Evolutionary conservation across 192 early-diverging fungal genomes (phyloP).

Genomic region (Obelidium mucronatum): DNA sequence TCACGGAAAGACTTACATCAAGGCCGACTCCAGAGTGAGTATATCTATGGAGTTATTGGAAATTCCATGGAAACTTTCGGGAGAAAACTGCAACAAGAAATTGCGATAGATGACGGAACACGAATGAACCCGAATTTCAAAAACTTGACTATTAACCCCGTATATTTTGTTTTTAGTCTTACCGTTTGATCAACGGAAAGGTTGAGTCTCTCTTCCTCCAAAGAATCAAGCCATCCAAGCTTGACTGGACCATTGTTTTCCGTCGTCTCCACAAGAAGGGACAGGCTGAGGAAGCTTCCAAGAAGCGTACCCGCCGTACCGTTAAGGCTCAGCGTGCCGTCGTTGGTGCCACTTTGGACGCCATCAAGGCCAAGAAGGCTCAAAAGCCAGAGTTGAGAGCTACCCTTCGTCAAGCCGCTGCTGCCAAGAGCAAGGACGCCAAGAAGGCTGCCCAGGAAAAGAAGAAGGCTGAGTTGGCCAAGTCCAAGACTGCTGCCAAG

Average conservation of each 20-base stretch:
- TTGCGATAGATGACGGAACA: no score
- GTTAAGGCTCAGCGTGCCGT: constrained; percentile 97
- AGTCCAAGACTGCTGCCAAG: constrained; percentile 58
- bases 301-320: constrained; percentile 94
- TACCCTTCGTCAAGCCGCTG: constrained; percentile 85
- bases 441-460: constrained; percentile 88
- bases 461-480: constrained; percentile 88
- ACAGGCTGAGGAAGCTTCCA: constrained; percentile 91
- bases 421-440: constrained; percentile 88
- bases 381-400: constrained; percentile 96
- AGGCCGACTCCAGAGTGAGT: constrained; percentile 86
- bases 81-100: no score
- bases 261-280: constrained; percentile 99
- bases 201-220: constrained; percentile 96
- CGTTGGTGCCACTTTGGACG: constrained; percentile 94
- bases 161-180: constrained; percentile 71
- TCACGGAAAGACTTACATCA: constrained; percentile 94
- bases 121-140: neutral
- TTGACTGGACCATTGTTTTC: constrained; percentile 96
- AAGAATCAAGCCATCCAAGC: constrained; percentile 96
- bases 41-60: no score
- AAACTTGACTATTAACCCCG: no score
- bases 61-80: no score
- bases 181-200: constrained; percentile 98
- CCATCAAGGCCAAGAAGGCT: constrained; percentile 96